Evolutionary conservation across 768 basidiomycete species (phyloP), one percentile per base, ranked within the genome.

Genomic region (Naganishia randhawae): DNA sequence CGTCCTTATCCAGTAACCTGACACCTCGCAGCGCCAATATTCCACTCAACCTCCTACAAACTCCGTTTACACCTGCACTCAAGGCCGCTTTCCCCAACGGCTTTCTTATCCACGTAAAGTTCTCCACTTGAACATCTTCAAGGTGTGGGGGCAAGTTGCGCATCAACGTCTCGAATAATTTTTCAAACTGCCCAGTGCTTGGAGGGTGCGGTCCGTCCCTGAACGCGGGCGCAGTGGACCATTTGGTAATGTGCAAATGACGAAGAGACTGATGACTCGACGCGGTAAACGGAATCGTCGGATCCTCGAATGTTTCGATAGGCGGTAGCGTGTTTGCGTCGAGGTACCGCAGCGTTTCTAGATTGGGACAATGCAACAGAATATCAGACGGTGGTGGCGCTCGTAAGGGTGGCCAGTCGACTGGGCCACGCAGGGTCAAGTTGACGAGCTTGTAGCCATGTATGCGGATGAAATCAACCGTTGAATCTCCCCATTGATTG

Each of bases 1-100:
- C 77, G 27, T 77, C 75, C 69, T 73, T 73, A 71, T 80, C 80
- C 19, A 71, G 37, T 61, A 80, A 37, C 29, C 67, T 61, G 0
- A 80, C 68, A 0, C 75, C 57, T 22, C 57, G 57, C n/a, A 41
- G 37, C 8, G 57, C 35, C 37, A 61, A 39, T 9, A 22, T 39
- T 25, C 57, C 66, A 29, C 31, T 61, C 10, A 35, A 52, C 17
- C 78, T 54, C 31, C 53, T 61, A 3, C 52, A 75, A 42, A 73
- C 63, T 7, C 78, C 78, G 27, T 71, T 72, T 33, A 72, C 68
- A 0, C 80, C 80, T 10, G 80, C 69, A 14, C 73, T 66, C 31
- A 75, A 54, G 0, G 77, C 77, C 19, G 73, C 69, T 39, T 68
- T 71, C 13, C 78, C 78, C 27, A 75, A 61, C 33, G 68, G 68